Base-by-base conservation (phyloP, 2,329 filamentous ascomycete species). In the Aspergillus sp. region DNA sequence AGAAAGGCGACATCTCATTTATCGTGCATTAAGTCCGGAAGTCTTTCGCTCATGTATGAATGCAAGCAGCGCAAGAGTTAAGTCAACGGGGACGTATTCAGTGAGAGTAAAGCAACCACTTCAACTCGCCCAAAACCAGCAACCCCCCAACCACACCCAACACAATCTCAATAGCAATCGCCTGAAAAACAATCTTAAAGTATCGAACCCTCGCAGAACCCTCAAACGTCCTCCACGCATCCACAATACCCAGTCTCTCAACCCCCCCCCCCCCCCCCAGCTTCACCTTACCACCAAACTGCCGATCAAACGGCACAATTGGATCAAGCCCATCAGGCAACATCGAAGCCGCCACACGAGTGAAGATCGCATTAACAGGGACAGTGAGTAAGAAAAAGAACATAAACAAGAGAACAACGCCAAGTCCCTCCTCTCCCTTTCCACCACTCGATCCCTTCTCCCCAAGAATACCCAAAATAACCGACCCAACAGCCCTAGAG, bases 231-330 rank as follows among this genome's bases (percentile, higher is more conserved):
- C 81, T 84, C 91, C 92, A 93, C 0, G 92, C 92, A 68, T 94
- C 89, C 53, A 85, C 74, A 70, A 94, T 84, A 39, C 89, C 85
- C 63, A 91, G 83, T 65, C 85, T 88, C 66, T 91, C 90, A 65
- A 83, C 85, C 57, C 90, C 90, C 65, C 83, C 85, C 57, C 90
- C 85, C 65, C 83, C 85, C 57, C 90, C 85, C 17, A 90, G 88
- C 65, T 89, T 85, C 28, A 94, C 86, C 72, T 88, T 89, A 67
- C 91, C 91, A 64, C 84, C 86, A 71, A 96, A 95, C 21, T 89
- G 89, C 66, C 92, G 90, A 81, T 98, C 93, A 70, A 97, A 97
- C 28, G 91, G 89, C 38, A 98, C 88, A 64, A 97, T 90, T 28
- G 91, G 87, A 78, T 96, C 89, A 66, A 92, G 85, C n/a, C 91